Base-by-base conservation (phyloP, 1,139 yeast species). In the Martiniozyma asiatica region DNA sequence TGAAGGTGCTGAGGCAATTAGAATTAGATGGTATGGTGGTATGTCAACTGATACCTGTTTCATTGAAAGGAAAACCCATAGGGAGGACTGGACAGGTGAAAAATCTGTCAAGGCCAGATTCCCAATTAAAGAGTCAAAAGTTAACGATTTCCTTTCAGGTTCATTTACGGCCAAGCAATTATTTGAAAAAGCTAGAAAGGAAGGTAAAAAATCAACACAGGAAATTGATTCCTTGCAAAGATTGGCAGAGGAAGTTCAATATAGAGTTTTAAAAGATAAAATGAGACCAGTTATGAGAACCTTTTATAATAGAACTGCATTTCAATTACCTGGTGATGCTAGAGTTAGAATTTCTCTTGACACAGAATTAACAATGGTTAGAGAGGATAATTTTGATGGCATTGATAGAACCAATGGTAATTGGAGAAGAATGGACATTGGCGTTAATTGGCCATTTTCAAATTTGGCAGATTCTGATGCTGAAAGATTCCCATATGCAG, bases 1-100 rank as follows among this genome's bases (percentile, higher is more conserved):
- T 44, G 99, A 89, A 63, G 98, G 98, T 54, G 98, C 98, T 8
- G 98, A 89, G 58, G 98, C 98, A 14, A 85, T 89, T 45, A 77
- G 98, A 61, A 66, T 89, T 52, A 76, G 98, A 63, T 89, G 98
- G 98, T 89, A 89, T 53, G 98, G 98, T 51, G 96, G 95, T 33
- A 87, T 89, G 98, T 68, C 72, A 36, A 70, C 89, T 4, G 95
- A 87, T 44, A 82, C 81, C 32, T 84, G 89, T 35, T 89, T 89
- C 44, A 94, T 89, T 22, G 98, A 89, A 59, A 74, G 98, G 56
- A 89, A 89, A 57, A 89, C 98, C 10, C 98, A 89, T 53, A 73
- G 98, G 56, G 98, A 89, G 57, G 98, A 89, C 59, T 89, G 98
- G 98, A 89, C 98, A 3, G 98, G 98, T 47, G 98, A 89, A 57